phyloP scores from a whole-genome alignment of 768 basidiomycete genomes.

The Mycena pura region DNA sequence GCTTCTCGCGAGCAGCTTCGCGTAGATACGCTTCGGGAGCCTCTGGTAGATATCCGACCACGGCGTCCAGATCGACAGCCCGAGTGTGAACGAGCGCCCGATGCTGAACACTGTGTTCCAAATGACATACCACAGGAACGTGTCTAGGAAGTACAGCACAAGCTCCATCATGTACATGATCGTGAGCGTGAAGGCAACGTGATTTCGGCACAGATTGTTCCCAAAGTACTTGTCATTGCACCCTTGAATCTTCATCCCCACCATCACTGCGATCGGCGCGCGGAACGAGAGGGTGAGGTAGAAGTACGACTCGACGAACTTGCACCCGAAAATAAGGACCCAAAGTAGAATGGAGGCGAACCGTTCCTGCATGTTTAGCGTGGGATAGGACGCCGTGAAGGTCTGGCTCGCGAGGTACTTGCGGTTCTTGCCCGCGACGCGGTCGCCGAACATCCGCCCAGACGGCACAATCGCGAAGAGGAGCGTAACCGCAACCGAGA shows the following conservation, averaged over 20 bases:
- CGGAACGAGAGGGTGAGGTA: constrained; percentile 95
- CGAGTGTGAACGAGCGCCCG: constrained; percentile 85
- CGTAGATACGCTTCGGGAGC: constrained; percentile 94
- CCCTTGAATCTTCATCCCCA: constrained; percentile 94
- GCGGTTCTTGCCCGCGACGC: constrained; percentile 92
- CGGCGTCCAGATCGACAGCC: constrained; percentile 97
- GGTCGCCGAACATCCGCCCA: constrained; percentile 98
- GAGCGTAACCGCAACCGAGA: constrained; percentile 85
- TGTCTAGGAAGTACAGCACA: constrained; percentile 97
- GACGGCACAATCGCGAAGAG: constrained; percentile 93
- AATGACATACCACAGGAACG: constrained; percentile 99
- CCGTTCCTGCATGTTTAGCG: constrained; percentile 68
- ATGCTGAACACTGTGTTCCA: constrained; percentile 98
- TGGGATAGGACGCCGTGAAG: constrained; percentile 95
- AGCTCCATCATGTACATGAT: constrained; percentile 99
- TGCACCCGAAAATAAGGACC: constrained; percentile 95
- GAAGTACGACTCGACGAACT: constrained; percentile 97
- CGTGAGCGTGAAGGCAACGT: constrained; percentile 92
- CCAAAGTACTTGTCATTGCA: constrained; percentile 91
- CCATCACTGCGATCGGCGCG: constrained; percentile 93
- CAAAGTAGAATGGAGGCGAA: constrained; percentile 82
- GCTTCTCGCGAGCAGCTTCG: constrained; percentile 89
- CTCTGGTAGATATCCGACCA: constrained; percentile 98
- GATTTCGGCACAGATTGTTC: constrained; percentile 84
- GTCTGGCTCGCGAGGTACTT: constrained; percentile 99